Conservation (phyloP, 2,329 filamentous ascomycete genomes). For the Ascomycota sp. region DNA sequence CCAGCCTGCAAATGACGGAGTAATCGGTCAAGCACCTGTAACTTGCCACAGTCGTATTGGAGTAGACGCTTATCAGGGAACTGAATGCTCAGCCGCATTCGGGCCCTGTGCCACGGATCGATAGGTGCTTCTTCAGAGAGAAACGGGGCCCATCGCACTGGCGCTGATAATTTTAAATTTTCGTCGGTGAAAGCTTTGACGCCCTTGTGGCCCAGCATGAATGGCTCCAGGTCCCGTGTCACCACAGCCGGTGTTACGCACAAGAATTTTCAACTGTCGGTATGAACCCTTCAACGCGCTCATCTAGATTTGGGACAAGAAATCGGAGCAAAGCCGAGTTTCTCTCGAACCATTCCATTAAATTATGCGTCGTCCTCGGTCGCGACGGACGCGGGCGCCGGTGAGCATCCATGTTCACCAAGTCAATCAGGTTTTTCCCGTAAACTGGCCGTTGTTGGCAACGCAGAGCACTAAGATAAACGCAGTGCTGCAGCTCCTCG, state of each 20-base stretch:
- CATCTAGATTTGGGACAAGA: conserved; percentile 54
- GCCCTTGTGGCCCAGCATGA: conserved; percentile 42
- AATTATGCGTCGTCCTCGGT: conserved; percentile 37
- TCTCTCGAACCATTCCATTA: conserved; percentile 57
- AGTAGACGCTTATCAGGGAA: conserved; percentile 93
- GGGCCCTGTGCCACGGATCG: conserved; percentile 85
- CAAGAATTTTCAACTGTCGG: conserved; percentile 64
- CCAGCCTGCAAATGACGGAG: conserved; percentile 73
- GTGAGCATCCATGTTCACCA: conserved; percentile 44
- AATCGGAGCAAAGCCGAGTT: conserved; percentile 41
- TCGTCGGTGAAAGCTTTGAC: conserved; percentile 34
- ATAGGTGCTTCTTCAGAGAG: conserved; percentile 32
- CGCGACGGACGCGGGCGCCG: conserved; percentile 37
- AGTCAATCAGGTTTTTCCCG: conserved; percentile 56
- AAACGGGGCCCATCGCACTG: conserved; percentile 33
- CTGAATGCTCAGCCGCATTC: conserved; percentile 82
- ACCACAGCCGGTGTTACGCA: conserved; percentile 83
- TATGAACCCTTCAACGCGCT: conserved; percentile 53
- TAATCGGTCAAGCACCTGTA: conserved; percentile 73
- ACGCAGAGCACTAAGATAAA: conserved; percentile 63
- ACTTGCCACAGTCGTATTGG: conserved; percentile 93
- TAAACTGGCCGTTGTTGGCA: conserved; percentile 68
- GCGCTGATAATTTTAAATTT: conserved; percentile 36
- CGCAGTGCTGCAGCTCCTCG: conserved; percentile 60
- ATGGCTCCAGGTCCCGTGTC: conserved; percentile 51